phyloP scores from a whole-genome alignment of 2,329 filamentous ascomycete genomes.

The Talaromyces pinophilus region DNA sequence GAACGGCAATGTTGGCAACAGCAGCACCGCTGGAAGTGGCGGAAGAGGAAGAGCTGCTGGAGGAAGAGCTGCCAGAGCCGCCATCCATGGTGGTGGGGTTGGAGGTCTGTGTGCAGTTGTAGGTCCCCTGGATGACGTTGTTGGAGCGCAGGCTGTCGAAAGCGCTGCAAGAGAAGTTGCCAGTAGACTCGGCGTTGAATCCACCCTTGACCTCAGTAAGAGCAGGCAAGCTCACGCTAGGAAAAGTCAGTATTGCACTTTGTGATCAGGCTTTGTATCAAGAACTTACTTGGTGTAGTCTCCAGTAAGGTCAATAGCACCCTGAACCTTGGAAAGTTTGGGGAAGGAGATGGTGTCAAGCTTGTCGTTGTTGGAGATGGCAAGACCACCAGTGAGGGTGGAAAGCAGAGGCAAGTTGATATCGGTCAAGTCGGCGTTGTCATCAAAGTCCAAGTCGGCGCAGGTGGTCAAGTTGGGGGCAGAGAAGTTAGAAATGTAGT shows the following conservation, averaged over 20 bases:
- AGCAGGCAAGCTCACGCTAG: constrained; percentile 69
- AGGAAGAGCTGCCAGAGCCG: constrained; percentile 22
- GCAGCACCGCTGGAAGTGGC: constrained; percentile 41
- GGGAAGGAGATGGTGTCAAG: constrained; percentile 69
- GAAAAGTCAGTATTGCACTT: neutral
- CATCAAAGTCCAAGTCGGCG: constrained; percentile 58
- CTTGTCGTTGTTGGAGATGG: constrained; percentile 86
- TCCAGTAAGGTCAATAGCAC: constrained; percentile 82
- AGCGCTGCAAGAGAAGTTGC: constrained; percentile 60
- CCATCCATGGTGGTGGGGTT: constrained; percentile 42
- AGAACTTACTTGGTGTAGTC: constrained; percentile 77
- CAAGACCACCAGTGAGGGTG: constrained; percentile 73
- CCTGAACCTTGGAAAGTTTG: constrained; percentile 67
- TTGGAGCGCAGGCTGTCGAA: constrained; percentile 50
- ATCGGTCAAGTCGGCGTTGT: constrained; percentile 65
- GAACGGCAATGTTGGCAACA: constrained; percentile 37
- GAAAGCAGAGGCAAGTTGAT: constrained; percentile 71
- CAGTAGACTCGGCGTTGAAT: constrained; percentile 68
- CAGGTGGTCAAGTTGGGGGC: constrained; percentile 51
- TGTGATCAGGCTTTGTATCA: neutral
- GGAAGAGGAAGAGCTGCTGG: constrained; percentile 27
- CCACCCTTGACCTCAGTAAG: constrained; percentile 70
- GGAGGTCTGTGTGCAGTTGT: constrained; percentile 44
- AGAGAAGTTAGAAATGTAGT: constrained; percentile 53
- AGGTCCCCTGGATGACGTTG: constrained; percentile 51